A percentile compares a stretch with the other conserved stretches of the same genome.
Conservation (phyloP, 352 stramenopile species). For the Globisporangium nodosum region DNA sequence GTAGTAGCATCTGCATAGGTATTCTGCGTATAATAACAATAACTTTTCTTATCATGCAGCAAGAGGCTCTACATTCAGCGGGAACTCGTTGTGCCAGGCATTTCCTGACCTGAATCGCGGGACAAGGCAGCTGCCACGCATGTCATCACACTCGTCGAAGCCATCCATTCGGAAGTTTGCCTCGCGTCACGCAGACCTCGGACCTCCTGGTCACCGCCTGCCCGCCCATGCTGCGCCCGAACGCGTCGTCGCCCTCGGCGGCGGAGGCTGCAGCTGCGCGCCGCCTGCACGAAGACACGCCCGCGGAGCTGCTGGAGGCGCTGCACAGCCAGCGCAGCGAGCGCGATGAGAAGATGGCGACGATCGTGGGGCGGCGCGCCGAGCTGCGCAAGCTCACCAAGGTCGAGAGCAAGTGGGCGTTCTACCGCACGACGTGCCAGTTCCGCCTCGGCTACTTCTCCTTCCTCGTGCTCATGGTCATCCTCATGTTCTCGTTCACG, state of each 20-base stretch:
- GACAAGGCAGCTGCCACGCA: no score
- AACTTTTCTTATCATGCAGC: no score
- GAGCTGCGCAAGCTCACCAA: conserved; percentile 70
- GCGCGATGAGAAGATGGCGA: conserved; percentile 53
- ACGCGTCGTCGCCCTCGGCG: conserved; percentile 4
- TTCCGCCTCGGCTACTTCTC: conserved; percentile 87
- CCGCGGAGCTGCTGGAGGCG: conserved; percentile 12
- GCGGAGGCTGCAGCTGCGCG: neutral
- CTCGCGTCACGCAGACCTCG: no score
- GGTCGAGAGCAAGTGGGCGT: conserved; percentile 53
- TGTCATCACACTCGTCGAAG: no score
- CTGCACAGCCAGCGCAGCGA: conserved; percentile 24
- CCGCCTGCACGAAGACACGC: conserved; percentile 7
- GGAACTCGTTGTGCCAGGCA: no score
- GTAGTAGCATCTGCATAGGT: no score
- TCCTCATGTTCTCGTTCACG: conserved; percentile 88
- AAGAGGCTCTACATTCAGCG: no score
- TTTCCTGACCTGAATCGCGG: no score
- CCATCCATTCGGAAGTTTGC: no score
- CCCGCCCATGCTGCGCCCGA: conserved; percentile 6
- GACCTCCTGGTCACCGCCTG: neutral
- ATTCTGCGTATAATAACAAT: no score
- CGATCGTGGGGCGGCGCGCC: conserved; percentile 42
- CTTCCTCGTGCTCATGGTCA: conserved; percentile 86
- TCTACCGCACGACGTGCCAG: conserved; percentile 77